Conservation (phyloP, 2,329 filamentous ascomycete genomes). For the Aspergillus felis region DNA sequence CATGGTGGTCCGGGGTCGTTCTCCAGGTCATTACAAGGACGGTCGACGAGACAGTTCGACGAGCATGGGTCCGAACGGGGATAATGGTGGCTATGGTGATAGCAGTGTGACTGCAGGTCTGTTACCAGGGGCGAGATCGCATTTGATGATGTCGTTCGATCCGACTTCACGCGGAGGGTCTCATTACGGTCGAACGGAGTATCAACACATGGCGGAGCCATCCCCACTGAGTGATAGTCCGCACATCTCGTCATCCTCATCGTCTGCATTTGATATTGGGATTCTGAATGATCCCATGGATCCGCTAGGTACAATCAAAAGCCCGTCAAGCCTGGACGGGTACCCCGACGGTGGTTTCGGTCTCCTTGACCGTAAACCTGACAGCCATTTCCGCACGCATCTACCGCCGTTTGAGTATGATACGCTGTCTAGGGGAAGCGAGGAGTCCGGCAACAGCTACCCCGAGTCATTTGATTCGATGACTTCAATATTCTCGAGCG, state of each 20-base stretch:
- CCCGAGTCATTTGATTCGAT: conserved; percentile 30
- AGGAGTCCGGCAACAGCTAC: conserved; percentile 21
- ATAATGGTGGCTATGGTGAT: conserved; percentile 46
- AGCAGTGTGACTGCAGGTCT: conserved; percentile 29
- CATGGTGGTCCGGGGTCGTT: conserved; percentile 83
- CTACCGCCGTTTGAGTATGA: conserved; percentile 27
- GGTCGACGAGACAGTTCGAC: conserved; percentile 65
- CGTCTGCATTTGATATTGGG: conserved; percentile 35
- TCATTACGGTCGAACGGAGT: conserved; percentile 32
- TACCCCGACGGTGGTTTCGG: conserved; percentile 31
- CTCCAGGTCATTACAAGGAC: conserved; percentile 74
- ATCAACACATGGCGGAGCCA: conserved; percentile 36
- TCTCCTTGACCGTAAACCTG: conserved; percentile 23
- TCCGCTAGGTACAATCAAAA: conserved; percentile 37
- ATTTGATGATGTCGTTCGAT: conserved; percentile 34
- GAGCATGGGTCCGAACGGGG: conserved; percentile 66
- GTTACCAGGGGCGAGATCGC: conserved; percentile 26
- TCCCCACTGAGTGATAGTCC: conserved; percentile 38
- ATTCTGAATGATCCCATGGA: conserved; percentile 38
- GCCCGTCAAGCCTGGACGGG: conserved; percentile 26
- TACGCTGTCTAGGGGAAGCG: conserved; percentile 19
- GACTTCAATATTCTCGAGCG: conserved; percentile 26
- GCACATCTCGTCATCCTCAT: conserved; percentile 38
- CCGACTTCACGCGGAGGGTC: conserved; percentile 27
- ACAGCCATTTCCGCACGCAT: conserved; percentile 20